These are phyloP conservation scores for Corylus americana DNA, from an alignment of 306 rosid species.

Conservation along the genomic window DNA sequence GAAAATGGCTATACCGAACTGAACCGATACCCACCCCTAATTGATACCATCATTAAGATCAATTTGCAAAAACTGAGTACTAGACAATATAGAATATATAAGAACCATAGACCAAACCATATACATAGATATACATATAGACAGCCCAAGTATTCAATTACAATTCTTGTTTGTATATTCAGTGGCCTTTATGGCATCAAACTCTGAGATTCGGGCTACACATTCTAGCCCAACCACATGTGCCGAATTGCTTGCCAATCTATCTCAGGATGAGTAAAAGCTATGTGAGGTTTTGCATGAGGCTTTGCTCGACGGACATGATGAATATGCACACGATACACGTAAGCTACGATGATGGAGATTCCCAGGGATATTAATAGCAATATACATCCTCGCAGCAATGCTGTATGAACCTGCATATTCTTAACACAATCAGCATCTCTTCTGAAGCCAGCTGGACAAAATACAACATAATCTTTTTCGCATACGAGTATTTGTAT, in stretches of 20 bases:
- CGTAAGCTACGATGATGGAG: conserved; percentile 32
- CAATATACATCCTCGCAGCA: conserved; percentile 33
- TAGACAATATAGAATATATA: no score
- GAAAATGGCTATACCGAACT: no score
- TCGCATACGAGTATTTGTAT: not conserved
- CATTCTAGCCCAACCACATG: conserved; percentile 49
- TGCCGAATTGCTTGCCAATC: conserved; percentile 71
- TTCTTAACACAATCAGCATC: conserved; percentile 18
- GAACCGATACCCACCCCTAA: no score
- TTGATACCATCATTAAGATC: no score
- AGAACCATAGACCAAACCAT: not conserved
- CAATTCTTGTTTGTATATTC: not conserved
- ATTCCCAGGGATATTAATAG: conserved; percentile 45
- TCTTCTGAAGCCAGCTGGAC: not conserved
- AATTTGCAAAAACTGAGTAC: no score
- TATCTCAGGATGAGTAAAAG: conserved; percentile 21
- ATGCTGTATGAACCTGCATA: conserved; percentile 47
- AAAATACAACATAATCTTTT: not conserved
- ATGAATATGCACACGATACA: conserved; percentile 17
- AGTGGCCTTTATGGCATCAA: conserved; percentile 1
- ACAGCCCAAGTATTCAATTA: no score
- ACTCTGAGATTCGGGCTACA: not conserved
- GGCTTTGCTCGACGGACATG: not conserved
- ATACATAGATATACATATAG: not conserved
- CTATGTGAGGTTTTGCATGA: conserved; percentile 12